Conservation (phyloP, 192 early-diverging fungal species). For the Tieghemiomyces parasiticus region DNA sequence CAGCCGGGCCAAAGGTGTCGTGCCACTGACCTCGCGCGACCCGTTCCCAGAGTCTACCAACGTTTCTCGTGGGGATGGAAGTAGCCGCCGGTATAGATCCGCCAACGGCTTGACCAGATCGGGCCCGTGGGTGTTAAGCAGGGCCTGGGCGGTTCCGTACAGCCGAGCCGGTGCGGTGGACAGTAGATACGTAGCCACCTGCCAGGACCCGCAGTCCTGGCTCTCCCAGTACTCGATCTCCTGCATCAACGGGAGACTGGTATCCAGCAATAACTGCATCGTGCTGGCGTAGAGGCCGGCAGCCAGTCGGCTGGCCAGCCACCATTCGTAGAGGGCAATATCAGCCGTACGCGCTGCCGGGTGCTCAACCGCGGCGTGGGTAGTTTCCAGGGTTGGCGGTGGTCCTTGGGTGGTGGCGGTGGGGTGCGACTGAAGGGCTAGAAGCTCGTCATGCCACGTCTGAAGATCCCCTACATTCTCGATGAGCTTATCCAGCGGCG, state of each 20-base stretch:
- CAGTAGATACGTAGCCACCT: slow-evolving; percentile 18
- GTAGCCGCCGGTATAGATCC: too few species aligned
- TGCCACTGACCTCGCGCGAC: too few species aligned
- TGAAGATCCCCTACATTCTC: neutral
- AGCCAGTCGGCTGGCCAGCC: neutral
- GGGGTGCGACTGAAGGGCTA: neutral
- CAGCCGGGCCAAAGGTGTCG: too few species aligned
- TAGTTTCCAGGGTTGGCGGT: neutral
- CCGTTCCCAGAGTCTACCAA: too few species aligned
- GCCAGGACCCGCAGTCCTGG: slow-evolving; percentile 24
- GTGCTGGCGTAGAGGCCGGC: slow-evolving; percentile 39
- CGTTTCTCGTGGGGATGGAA: too few species aligned
- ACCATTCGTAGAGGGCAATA: slow-evolving; percentile 5
- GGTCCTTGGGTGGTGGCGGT: neutral
- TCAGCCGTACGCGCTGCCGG: neutral
- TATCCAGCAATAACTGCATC: slow-evolving; percentile 35
- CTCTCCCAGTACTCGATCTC: slow-evolving; percentile 54
- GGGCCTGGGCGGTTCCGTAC: slow-evolving; percentile 15
- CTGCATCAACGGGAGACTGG: slow-evolving; percentile 38
- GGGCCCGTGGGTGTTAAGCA: slow-evolving; percentile 32
- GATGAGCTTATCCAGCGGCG: neutral
- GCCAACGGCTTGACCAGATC: too few species aligned
- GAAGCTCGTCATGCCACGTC: neutral
- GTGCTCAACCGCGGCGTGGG: neutral
- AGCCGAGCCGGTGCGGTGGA: slow-evolving; percentile 21